phyloP scores from a whole-genome alignment of 2,329 filamentous ascomycete genomes.

The Fusarium ramigenum region DNA sequence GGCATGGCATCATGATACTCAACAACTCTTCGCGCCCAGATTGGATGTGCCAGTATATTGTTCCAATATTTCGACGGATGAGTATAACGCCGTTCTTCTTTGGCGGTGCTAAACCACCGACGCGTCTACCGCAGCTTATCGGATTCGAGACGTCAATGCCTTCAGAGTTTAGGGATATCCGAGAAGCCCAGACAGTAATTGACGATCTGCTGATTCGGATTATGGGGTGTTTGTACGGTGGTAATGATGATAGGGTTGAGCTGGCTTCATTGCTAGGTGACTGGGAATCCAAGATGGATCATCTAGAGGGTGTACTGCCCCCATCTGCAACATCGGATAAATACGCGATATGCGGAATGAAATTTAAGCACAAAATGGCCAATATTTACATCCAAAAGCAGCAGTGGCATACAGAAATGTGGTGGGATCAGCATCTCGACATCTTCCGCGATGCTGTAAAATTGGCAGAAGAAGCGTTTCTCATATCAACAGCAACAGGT shows the following conservation, averaged over 20 bases:
- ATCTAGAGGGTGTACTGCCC: neutral
- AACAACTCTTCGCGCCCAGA: neutral
- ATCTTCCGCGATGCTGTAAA: neutral
- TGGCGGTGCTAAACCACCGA: neutral
- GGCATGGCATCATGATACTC: neutral
- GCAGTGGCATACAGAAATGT: neutral
- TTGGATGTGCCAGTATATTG: slow-evolving; percentile 5
- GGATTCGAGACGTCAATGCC: neutral
- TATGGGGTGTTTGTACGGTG: neutral
- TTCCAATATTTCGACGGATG: slow-evolving; percentile 14
- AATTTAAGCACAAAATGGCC: slow-evolving; percentile 1
- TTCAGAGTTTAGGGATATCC: neutral
- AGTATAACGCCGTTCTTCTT: slow-evolving; percentile 15
- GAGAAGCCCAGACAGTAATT: neutral
- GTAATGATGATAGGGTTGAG: neutral
- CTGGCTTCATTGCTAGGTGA: neutral
- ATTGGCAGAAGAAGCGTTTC: neutral
- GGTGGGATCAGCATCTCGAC: slow-evolving; percentile 4
- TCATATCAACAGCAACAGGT: neutral
- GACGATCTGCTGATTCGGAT: neutral
- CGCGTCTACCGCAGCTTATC: neutral
- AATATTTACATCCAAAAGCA: neutral
- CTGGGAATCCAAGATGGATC: neutral
- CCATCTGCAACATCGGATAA: neutral
- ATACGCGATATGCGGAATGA: slow-evolving; percentile 1